Base-by-base conservation (phyloP, 768 basidiomycete genomes). In the Amanita rubescens region DNA sequence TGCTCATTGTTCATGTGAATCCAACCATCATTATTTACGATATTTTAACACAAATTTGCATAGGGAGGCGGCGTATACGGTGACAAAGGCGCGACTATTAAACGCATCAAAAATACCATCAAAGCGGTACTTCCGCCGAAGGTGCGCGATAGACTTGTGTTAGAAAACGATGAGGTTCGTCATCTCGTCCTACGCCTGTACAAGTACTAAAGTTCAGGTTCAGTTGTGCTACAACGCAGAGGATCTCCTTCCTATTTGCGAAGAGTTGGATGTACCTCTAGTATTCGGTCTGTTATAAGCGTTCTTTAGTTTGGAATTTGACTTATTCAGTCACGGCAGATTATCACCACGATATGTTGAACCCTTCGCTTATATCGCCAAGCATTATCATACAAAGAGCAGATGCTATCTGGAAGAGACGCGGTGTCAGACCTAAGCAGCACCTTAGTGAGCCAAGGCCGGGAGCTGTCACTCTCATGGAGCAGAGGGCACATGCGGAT, bases 101-200 rank as follows among this genome's bases (percentile, higher is more conserved):
- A 71, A 20, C 79, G 94, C 8, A 80, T 95, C 63, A 87, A 84
- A 64, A 71, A 79, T 55, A 86, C 84, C 12, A 87, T 90, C 54
- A 69, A 64, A 45, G 73, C 76, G 9, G 60, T 67, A n/a, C 75
- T 92, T 35, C 74, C 82, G 7, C 69, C 77, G 19, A 77, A 79
- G 20, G 82, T 91, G 54, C 80, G 87, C 56, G 75, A 75, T 12
- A 76, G 94, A 42, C 65, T 94, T 19, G 93, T 92, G 1, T 73
- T 94, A n/a, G 94, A 97, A 68, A 97, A 96, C 56, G 94, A 96
- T 58, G 94, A 97, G 73, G 90, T 88, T 15, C 17, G 42, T n/a
- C 49, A n/a, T 15, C n/a, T 38, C 22, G 33, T 14, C n/a, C 3
- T 42, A 19, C 12, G 19, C 25, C 5, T n/a, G 10, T 9, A 14